These are phyloP conservation scores for Zygoascus hellenicus DNA, from an alignment of 1,139 yeast genomes.

Conservation along the genomic window DNA sequence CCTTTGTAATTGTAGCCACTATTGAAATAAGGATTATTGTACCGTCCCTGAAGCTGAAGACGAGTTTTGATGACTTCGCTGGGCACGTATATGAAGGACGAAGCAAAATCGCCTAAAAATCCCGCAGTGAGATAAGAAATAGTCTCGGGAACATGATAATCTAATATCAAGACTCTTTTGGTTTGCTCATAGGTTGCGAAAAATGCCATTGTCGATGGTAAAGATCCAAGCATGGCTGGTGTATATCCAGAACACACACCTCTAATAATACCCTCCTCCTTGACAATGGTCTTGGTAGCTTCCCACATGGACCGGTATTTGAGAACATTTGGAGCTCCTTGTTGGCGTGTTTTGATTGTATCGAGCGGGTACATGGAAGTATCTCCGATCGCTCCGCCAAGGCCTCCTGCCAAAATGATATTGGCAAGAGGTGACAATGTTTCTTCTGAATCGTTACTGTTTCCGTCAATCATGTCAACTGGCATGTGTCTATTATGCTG, in stretches of 20 bases:
- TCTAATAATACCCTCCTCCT: conserved; percentile 76
- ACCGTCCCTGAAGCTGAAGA: conserved; percentile 82
- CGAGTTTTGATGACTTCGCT: conserved; percentile 94
- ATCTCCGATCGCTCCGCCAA: conserved; percentile 94
- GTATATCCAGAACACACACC: conserved; percentile 91
- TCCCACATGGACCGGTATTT: conserved; percentile 64
- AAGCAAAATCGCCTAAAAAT: conserved; percentile 82
- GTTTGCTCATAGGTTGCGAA: conserved; percentile 84
- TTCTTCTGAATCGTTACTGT: neutral
- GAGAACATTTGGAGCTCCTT: conserved; percentile 67
- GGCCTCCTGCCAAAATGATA: conserved; percentile 65
- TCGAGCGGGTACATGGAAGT: conserved; percentile 91
- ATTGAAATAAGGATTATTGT: conserved; percentile 69
- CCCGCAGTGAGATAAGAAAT: conserved; percentile 79
- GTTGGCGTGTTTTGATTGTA: conserved; percentile 95
- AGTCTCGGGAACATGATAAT: conserved; percentile 66
- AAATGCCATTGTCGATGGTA: conserved; percentile 90
- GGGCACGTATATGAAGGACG: conserved; percentile 93
- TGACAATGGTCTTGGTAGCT: conserved; percentile 66
- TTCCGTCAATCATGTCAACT: conserved; percentile 4
- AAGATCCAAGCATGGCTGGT: conserved; percentile 80
- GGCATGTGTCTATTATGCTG: neutral
- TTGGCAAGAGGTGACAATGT: conserved; percentile 12
- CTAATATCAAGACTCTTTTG: conserved; percentile 64
- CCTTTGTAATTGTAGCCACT: conserved; percentile 86